Evolutionary conservation across 2,329 filamentous ascomycete species (phyloP).

Genomic region (Penicillium frequentans): DNA sequence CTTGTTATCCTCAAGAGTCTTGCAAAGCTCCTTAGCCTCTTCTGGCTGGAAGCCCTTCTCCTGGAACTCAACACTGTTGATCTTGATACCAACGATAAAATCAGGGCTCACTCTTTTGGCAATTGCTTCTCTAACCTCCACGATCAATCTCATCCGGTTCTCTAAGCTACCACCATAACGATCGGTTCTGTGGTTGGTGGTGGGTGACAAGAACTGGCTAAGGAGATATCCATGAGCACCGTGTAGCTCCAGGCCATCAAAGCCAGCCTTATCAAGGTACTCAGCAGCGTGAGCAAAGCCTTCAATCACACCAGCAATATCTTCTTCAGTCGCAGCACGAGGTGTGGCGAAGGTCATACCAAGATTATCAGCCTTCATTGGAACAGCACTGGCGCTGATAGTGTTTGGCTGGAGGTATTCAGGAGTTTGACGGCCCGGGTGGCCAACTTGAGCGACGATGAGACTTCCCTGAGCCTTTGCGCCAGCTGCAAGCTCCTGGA

Average conservation of each 20-base stretch:
- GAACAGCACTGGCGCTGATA: slow-evolving; percentile 53
- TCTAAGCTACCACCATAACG: slow-evolving; percentile 65
- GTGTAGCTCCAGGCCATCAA: slow-evolving; percentile 52
- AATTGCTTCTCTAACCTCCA: slow-evolving; percentile 45
- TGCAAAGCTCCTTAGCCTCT: slow-evolving; percentile 49
- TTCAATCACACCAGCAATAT: slow-evolving; percentile 56
- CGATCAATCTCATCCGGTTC: slow-evolving; percentile 63
- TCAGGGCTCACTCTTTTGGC: slow-evolving; percentile 36
- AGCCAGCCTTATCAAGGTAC: slow-evolving; percentile 64
- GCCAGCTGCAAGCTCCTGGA: slow-evolving; percentile 55
- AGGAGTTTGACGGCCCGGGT: slow-evolving; percentile 60
- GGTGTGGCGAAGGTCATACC: slow-evolving; percentile 26
- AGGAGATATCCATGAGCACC: slow-evolving; percentile 61
- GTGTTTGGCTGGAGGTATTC: slow-evolving; percentile 49
- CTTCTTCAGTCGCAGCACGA: slow-evolving; percentile 29
- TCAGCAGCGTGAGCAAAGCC: slow-evolving; percentile 50
- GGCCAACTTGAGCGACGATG: slow-evolving; percentile 61
- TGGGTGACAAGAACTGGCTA: slow-evolving; percentile 55
- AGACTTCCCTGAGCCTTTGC: slow-evolving; percentile 53
- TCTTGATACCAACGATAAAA: slow-evolving; percentile 57
- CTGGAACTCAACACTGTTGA: slow-evolving; percentile 62
- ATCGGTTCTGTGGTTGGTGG: slow-evolving; percentile 60
- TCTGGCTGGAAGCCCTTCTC: slow-evolving; percentile 45
- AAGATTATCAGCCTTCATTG: slow-evolving; percentile 37
- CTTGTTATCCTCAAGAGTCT: slow-evolving; percentile 30